Base-by-base conservation (phyloP, 331 rosid genomes). In the Rosa hybrid region DNA sequence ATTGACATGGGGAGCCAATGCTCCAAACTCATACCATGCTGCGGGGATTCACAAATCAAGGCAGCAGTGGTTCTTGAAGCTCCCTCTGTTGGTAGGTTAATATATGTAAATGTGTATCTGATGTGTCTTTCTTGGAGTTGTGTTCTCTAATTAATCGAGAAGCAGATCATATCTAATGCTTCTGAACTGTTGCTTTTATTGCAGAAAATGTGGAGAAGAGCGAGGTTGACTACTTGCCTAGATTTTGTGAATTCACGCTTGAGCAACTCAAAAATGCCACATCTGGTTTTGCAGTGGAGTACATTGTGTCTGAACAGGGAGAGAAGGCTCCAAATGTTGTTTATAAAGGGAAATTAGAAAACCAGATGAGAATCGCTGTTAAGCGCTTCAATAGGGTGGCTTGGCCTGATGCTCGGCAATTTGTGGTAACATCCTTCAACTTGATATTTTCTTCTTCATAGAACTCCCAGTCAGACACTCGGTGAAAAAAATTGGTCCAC, bases 251-350 rank as follows among this genome's bases (percentile, higher is more conserved):
- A 80, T 91, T 88, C 86, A 87, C 94, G 4, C 83, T 91, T 0
- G 97, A 87, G 85, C 97, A 91, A 60, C 98, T 93, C 6, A 91
- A 87, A 85, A 93, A 90, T 71, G 94, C 97, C 5, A 93, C 97
- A 56, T 93, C 98, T 75, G 92, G 97, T 75, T 93, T 93, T 84
- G 93, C 97, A 27, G 94, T 91, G 48, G 98, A 93, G 85, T 90
- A 93, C 77, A 93, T 91, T 83, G 96, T 88, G 54, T 93, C 97
- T 51, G 98, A 93, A 81, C 98, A 91, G 76, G 98, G 94, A 75
- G 94, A 93, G 87, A 93, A 88, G 81, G 98, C 97, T 79, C 94
- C 98, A n/a, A 93, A 93, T 84, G 89, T 93, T 85, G 98, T 93
- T 77, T 93, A 93, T 81, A 93, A 85, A 81, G 98, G 97, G 83